Base-by-base conservation (phyloP, 306 rosid species). In the Quercus rubra region DNA sequence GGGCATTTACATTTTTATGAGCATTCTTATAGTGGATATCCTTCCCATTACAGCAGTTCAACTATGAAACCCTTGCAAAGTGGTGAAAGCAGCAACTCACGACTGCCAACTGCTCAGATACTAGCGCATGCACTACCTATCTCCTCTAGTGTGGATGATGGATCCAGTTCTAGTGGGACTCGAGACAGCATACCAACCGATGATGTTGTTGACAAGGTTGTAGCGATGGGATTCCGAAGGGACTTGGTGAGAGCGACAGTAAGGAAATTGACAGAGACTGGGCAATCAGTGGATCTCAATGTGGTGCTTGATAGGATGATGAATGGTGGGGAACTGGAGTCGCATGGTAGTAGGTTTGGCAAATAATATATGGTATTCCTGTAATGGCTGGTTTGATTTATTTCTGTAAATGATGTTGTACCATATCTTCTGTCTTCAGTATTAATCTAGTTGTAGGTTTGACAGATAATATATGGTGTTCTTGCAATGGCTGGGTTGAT, bases 221-320 rank as follows among this genome's bases (percentile, higher is more conserved):
- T 85, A 7, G 82, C 79, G 5, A 87, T 87, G 89, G 89, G 91
- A 76, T 87, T 87, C 61, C 81, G 84, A 67, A 85, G 89, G 75
- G 88, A 85, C 77, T 6, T 58, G 30, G 91, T 87, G 80, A 77
- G 78, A 82, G 86, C 84, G 35, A 72, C 87, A 18, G 88, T 83
- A 69, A 83, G 64, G 79, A 88, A 83, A 79, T 75, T 85, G 84
- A 62, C 85, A 0, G 84, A 83, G 81, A 81, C 81, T 75, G 87
- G 85, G 76, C 86, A 78, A 77, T 31, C 87, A 3, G 84, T 81
- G 72, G 87, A 82, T 58, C 77, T 79, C 67, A 85, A 85, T 73
- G 78, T 85, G 2, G 88, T 85, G 57, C 79, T 85, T 59, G 88
- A 85, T 79, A 82, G 67, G 79, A 71, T 85, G 67, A 82, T 82